Conservation (phyloP, 1,284 basidiomycete species). For the Pyrrhoderma lamaoense region DNA sequence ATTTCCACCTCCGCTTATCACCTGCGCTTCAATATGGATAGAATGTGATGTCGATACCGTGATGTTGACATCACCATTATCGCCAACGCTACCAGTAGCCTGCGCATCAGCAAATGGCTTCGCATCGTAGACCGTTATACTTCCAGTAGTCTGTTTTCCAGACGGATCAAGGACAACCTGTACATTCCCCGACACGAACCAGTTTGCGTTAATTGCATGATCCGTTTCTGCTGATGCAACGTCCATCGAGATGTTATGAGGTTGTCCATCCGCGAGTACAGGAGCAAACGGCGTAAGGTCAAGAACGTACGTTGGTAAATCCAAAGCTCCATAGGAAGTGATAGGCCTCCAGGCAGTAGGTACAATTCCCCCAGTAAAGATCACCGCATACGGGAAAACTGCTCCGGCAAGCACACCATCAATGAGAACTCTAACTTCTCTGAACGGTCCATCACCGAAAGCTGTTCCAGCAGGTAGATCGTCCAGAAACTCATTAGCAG, state of each 20-base stretch:
- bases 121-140: slow-evolving; percentile 51
- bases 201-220: slow-evolving; percentile 61
- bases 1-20: slow-evolving; percentile 51
- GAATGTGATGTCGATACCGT: slow-evolving; percentile 47
- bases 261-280: slow-evolving; percentile 55
- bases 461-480: slow-evolving; percentile 48
- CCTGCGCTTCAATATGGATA: slow-evolving; percentile 49
- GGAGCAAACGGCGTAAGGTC: slow-evolving; percentile 78
- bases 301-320: slow-evolving; percentile 71
- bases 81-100: slow-evolving; percentile 36
- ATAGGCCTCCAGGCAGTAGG: slow-evolving; percentile 76
- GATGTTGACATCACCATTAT: slow-evolving; percentile 42
- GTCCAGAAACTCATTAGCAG: slow-evolving; percentile 50
- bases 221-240: slow-evolving; percentile 66
- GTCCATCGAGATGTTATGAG: slow-evolving; percentile 64
- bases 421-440: slow-evolving; percentile 72
- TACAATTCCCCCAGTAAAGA: slow-evolving; percentile 76
- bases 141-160: slow-evolving; percentile 55
- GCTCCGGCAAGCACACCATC: slow-evolving; percentile 69
- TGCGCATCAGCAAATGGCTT: slow-evolving; percentile 47
- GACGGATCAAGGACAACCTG: slow-evolving; percentile 54
- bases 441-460: slow-evolving; percentile 62
- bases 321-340: slow-evolving; percentile 69
- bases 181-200: slow-evolving; percentile 69
- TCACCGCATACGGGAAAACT: slow-evolving; percentile 69